phyloP scores from a whole-genome alignment of 371 early-diverging fungal genomes.

The Caulochytrium protostelioides region DNA sequence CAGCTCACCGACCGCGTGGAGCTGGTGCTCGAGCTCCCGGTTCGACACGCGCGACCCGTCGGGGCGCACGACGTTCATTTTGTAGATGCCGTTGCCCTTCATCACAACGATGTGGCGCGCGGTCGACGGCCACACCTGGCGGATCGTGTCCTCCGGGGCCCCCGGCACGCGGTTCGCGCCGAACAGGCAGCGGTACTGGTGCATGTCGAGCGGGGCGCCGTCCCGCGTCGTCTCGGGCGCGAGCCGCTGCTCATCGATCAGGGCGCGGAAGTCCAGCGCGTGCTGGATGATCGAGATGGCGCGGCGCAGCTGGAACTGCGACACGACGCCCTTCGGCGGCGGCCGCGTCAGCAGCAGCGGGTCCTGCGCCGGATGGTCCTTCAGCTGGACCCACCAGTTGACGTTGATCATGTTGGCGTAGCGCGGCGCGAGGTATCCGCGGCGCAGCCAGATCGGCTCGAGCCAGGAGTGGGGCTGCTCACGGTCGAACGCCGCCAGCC shows the following conservation, averaged over 20 bases:
- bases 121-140: constrained; percentile 17
- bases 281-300: constrained; percentile 57
- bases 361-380: constrained; percentile 45
- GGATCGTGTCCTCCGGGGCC: constrained; percentile 15
- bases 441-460: constrained; percentile 64
- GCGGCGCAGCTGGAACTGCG: constrained; percentile 56
- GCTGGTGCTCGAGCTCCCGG: constrained; percentile 47
- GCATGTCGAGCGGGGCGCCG: constrained; percentile 44
- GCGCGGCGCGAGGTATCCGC: constrained; percentile 41
- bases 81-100: constrained; percentile 53
- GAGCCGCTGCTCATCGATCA: constrained; percentile 31
- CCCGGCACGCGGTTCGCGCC: constrained; percentile 61
- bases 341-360: constrained; percentile 16
- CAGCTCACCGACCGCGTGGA: constrained; percentile 13
- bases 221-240: constrained; percentile 32
- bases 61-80: constrained; percentile 32
- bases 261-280: constrained; percentile 46
- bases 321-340: constrained; percentile 28
- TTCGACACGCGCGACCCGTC: constrained; percentile 22
- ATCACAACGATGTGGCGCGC: constrained; percentile 48
- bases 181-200: constrained; percentile 58
- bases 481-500: no score
- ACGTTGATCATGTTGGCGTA: constrained; percentile 40
- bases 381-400: constrained; percentile 52
- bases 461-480: constrained; percentile 86